phyloP scores from a whole-genome alignment of 148 eudicot species.

The Euryodendron excelsum region DNA sequence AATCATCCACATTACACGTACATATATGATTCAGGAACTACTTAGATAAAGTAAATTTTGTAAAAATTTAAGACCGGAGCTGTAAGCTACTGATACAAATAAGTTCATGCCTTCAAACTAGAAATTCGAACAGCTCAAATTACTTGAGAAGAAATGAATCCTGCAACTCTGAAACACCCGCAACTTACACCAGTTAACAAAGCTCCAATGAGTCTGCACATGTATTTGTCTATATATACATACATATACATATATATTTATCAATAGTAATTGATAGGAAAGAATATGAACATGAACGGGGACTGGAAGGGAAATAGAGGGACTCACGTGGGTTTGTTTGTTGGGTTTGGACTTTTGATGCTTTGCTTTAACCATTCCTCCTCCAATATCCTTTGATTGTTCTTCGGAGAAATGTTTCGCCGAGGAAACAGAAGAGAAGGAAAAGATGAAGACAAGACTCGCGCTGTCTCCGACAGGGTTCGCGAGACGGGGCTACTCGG shows the following conservation, averaged over 20 bases:
- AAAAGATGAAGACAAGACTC: not conserved
- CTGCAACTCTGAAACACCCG: not conserved
- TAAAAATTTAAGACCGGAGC: not conserved
- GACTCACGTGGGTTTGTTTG: slow-evolving; percentile 49
- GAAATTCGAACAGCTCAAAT: not conserved
- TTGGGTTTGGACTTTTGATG: slow-evolving; percentile 63
- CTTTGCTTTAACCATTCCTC: slow-evolving; percentile 67
- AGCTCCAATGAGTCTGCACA: slow-evolving; percentile 7
- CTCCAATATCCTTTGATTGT: slow-evolving; percentile 1
- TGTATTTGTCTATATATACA: not conserved
- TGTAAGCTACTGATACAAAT: not conserved
- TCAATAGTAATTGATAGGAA: not conserved
- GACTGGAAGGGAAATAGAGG: not conserved
- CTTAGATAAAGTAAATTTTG: not conserved
- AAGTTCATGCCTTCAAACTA: not conserved
- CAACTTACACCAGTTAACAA: not conserved
- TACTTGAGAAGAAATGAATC: not conserved
- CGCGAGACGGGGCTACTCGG: not conserved
- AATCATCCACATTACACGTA: too few relatives aligned
- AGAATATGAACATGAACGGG: not conserved
- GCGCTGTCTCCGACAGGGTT: not conserved
- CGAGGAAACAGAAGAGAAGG: not conserved
- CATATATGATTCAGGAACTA: too few relatives aligned
- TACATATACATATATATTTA: not conserved
- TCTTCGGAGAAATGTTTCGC: not conserved